Evolutionary conservation across 2,329 filamentous ascomycete species (phyloP).

Genomic region (Pseudocercospora musae): DNA sequence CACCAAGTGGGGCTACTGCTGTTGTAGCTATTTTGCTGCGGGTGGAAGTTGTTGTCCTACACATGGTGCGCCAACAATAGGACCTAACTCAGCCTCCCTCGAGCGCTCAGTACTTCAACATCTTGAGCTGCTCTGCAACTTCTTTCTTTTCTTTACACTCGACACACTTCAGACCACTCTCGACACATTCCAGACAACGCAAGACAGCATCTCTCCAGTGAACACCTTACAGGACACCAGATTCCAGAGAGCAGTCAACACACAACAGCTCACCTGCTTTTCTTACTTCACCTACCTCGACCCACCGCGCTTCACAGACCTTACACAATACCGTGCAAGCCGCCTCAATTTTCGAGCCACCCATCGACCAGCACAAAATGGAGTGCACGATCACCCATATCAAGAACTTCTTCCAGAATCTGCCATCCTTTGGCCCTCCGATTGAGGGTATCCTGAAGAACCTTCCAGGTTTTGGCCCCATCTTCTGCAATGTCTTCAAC

Average conservation of each 20-base stretch:
- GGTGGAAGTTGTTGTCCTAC: neutral
- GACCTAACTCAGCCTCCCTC: neutral
- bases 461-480: no score
- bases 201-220: neutral
- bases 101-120: neutral
- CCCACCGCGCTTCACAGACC: neutral
- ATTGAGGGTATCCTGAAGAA: no score
- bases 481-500: conserved; percentile 5
- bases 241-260: no score
- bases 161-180: neutral
- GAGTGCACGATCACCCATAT: neutral
- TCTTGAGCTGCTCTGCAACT: neutral
- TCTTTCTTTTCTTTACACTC: neutral
- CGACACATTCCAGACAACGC: neutral
- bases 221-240: no score
- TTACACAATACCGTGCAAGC: neutral
- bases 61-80: neutral
- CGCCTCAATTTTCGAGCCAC: neutral
- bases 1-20: neutral
- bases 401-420: neutral
- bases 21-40: neutral
- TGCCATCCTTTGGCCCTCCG: neutral
- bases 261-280: neutral
- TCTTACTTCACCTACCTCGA: no score
- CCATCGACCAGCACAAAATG: neutral